Base-by-base conservation (phyloP, 192 early-diverging fungal genomes). In the Umbelopsis sp. region DNA sequence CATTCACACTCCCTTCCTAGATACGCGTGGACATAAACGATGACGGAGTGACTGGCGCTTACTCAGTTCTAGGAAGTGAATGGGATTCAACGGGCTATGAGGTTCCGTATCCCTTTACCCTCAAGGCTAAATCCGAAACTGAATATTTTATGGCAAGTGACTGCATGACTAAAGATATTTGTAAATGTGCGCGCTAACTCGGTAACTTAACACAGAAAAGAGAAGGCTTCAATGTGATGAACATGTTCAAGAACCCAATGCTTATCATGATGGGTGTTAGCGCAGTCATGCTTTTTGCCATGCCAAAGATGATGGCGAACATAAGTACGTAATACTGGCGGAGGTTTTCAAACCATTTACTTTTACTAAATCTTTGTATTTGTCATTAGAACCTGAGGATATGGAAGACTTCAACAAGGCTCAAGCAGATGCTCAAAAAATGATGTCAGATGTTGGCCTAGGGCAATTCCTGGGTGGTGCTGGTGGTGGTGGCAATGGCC, bases 231-330 rank as follows among this genome's bases (percentile, higher is more conserved):
- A 84, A 83, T 47, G 41, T 84, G 23, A 70, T 79, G 65, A 77
- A 78, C 18, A 68, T 88, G 61, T 82, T 88, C 46, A 79, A 80
- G 49, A 88, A 88, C 74, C 86, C 86, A 9, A 85, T 86, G 81
- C 78, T 88, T 71, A 72, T 88, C 50, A 84, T 88, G 82, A 81
- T 86, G 77, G 86, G 84, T 18, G 67, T 84, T 46, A 84, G 84
- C 78, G 81, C 70, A 7, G 2, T 86, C 12, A 81, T 86, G 78
- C 69, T 88, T 44, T 77, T 88, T 13, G 64, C 81, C 50, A 83
- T 88, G 84, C 86, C 86, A 47, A 88, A 79, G 66, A 72, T 88
- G 75, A 77, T 88, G 75, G 78, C 78, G 20, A 80, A 81, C 21
- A 71, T 88, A 75, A 69, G 77, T 78, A 64, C 67, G 71, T 64